Conservation (phyloP, 2,329 filamentous ascomycete genomes). For the Sodiomyces alkalinus region DNA sequence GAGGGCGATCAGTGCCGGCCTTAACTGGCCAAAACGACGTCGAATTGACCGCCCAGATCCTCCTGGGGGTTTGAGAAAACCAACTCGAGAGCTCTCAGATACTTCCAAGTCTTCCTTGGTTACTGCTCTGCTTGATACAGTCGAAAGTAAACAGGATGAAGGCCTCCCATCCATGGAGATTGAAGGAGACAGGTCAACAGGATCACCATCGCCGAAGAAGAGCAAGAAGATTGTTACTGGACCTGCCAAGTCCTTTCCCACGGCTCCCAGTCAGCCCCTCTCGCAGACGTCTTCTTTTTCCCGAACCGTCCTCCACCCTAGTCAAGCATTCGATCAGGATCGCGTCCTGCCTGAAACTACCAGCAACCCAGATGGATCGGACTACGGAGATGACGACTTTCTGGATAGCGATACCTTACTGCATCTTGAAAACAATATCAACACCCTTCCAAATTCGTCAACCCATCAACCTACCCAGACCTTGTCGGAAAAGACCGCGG, state of each 20-base stretch:
- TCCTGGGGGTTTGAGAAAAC: conserved; percentile 16
- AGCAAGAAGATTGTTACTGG: conserved; percentile 8
- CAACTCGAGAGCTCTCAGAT: conserved; percentile 21
- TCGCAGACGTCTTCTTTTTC: no score
- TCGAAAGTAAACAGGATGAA: conserved; percentile 35
- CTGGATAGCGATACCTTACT: conserved; percentile 41
- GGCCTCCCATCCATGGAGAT: neutral
- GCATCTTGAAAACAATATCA: conserved; percentile 32
- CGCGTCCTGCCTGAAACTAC: neutral
- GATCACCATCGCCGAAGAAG: conserved; percentile 30
- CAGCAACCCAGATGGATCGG: conserved; percentile 17
- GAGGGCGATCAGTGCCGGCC: conserved; percentile 53
- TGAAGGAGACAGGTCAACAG: conserved; percentile 4
- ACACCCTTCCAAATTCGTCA: conserved; percentile 1
- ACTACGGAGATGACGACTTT: conserved; percentile 41
- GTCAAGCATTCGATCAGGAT: neutral
- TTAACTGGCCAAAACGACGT: conserved; percentile 57
- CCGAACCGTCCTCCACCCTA: neutral
- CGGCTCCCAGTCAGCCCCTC: no score
- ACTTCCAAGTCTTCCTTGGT: conserved; percentile 41
- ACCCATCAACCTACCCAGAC: no score
- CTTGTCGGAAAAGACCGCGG: no score
- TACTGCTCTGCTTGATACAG: conserved; percentile 51
- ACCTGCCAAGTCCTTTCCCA: neutral
- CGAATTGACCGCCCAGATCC: conserved; percentile 35